Percentiles rank a stretch among this genome's conserved stretches.
phyloP scores from a whole-genome alignment of 2,329 filamentous ascomycete species.

The Macrophomina phaseolina region DNA sequence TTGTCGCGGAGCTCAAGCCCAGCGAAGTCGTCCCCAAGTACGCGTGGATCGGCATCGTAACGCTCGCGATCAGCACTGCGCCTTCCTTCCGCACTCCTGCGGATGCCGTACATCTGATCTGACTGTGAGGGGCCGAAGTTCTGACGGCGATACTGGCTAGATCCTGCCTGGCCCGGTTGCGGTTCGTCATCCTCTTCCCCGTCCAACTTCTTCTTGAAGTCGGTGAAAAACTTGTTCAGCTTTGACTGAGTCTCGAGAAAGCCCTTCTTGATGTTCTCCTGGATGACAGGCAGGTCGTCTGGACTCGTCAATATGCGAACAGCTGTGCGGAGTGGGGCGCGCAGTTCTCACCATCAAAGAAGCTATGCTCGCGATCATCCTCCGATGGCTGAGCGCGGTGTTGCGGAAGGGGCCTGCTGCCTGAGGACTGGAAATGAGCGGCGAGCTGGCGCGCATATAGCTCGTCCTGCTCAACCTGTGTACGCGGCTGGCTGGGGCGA shows the following conservation, averaged over 20 bases:
- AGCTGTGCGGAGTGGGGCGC: background rate
- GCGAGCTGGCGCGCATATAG: slow-evolving; percentile 90
- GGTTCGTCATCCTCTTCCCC: slow-evolving; percentile 77
- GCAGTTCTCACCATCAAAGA: slow-evolving; percentile 71
- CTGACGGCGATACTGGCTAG: slow-evolving; percentile 45
- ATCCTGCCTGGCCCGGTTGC: slow-evolving; percentile 57
- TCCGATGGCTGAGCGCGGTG: slow-evolving; percentile 55
- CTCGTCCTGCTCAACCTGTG: slow-evolving; percentile 89
- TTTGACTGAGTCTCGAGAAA: slow-evolving; percentile 93
- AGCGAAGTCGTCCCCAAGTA: slow-evolving; percentile 88
- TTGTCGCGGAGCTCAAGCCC: slow-evolving; percentile 67
- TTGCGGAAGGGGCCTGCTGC: slow-evolving; percentile 35
- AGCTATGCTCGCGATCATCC: slow-evolving; percentile 75
- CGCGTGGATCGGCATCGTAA: slow-evolving; percentile 92
- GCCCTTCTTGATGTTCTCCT: slow-evolving; percentile 90
- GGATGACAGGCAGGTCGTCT: slow-evolving; percentile 93
- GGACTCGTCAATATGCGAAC: slow-evolving; percentile 6
- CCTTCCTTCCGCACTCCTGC: slow-evolving; percentile 47
- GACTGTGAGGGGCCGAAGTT: slow-evolving; percentile 46
- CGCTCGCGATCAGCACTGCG: slow-evolving; percentile 87
- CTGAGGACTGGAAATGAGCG: slow-evolving; percentile 74
- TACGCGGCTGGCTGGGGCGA: slow-evolving; percentile 71
- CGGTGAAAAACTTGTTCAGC: slow-evolving; percentile 91
- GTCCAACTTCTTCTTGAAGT: slow-evolving; percentile 90
- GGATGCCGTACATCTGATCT: slow-evolving; percentile 47